Conservation (phyloP, 805 yeast species). For the Lachancea sp. region DNA sequence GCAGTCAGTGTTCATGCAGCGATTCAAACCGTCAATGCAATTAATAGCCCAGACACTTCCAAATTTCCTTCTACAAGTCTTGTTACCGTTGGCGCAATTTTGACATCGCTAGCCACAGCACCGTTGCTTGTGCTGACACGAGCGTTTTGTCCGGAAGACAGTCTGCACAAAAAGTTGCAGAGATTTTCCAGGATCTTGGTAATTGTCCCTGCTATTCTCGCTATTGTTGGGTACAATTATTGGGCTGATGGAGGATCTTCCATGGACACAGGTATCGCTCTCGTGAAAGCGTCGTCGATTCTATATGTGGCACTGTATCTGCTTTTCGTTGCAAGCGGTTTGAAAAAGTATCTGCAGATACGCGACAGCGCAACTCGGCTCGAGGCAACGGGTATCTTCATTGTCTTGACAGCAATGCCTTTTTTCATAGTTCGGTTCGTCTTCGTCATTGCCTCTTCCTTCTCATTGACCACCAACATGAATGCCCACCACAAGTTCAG, state of each 20-base stretch:
- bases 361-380: background rate
- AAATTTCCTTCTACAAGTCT: background rate
- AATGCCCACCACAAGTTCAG: conserved; percentile 3
- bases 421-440: conserved; percentile 2
- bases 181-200: background rate
- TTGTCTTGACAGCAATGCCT: background rate
- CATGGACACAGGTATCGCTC: background rate
- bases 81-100: background rate
- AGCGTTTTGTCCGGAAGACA: background rate
- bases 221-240: background rate
- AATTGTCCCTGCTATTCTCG: background rate
- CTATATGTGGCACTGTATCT: background rate
- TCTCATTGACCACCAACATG: background rate
- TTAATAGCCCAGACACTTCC: background rate
- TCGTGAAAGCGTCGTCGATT: conserved; percentile 2
- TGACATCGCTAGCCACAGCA: conserved; percentile 2
- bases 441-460: conserved; percentile 1
- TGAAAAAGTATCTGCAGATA: background rate
- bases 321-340: background rate
- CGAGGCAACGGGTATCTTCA: background rate
- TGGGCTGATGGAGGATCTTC: background rate
- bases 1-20: background rate
- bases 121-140: background rate
- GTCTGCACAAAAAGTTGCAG: background rate
- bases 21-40: background rate